phyloP scores from a whole-genome alignment of 139 green algal species.

The Picochlorum sp. region DNA sequence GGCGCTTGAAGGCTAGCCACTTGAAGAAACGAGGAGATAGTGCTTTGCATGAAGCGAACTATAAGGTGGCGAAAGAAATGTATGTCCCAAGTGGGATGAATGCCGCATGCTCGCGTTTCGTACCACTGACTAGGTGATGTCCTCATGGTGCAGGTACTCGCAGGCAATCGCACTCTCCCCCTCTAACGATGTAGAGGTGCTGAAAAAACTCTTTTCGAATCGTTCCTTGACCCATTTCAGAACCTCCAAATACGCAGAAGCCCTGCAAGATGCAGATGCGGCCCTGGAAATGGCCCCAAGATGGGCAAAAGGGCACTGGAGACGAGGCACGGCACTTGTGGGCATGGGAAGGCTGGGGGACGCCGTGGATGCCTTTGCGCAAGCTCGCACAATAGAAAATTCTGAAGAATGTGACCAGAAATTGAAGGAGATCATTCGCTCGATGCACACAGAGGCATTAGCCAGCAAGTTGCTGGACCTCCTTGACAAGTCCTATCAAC shows the following conservation, averaged over 20 bases:
- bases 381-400: conserved; percentile 10
- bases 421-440: conserved; percentile 28
- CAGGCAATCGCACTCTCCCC: not conserved
- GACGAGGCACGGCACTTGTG: conserved; percentile 24
- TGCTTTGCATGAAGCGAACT: conserved; percentile 23
- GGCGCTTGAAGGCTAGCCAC: conserved; percentile 23
- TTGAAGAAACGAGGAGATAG: conserved; percentile 26
- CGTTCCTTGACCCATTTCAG: conserved; percentile 28
- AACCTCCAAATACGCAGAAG: conserved; percentile 20
- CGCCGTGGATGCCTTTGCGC: conserved; percentile 24
- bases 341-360: conserved; percentile 22
- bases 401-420: conserved; percentile 16
- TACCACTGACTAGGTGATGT: no score
- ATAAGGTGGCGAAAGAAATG: not conserved
- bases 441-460: not conserved
- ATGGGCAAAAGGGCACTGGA: conserved; percentile 40
- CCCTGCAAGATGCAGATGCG: conserved; percentile 30
- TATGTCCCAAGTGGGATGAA: not conserved
- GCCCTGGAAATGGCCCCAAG: conserved; percentile 1
- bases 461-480: no score
- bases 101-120: not conserved
- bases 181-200: not conserved
- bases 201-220: conserved; percentile 26
- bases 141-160: no score
- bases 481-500: no score